These are phyloP conservation scores for Tubosaeta brunneosetosa DNA, from an alignment of 768 basidiomycete genomes.

Conservation along the genomic window DNA sequence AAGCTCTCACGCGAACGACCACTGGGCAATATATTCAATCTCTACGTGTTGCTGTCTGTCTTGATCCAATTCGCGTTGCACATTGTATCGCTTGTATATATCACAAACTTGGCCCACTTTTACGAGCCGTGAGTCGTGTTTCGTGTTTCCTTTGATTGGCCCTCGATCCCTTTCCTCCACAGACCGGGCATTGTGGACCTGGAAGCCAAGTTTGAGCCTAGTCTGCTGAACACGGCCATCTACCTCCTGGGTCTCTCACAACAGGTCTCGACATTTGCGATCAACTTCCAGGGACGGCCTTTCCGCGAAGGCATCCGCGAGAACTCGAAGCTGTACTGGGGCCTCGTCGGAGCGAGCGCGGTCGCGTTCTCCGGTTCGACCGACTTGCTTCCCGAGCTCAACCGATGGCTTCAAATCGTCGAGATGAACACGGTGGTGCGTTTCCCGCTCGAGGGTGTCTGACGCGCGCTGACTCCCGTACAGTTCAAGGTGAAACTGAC, in stretches of 20 bases:
- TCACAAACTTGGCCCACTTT: slow-evolving; percentile 77
- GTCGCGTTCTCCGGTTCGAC: slow-evolving; percentile 94
- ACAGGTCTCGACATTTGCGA: slow-evolving; percentile 97
- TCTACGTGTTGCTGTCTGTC: slow-evolving; percentile 91
- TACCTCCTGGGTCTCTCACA: slow-evolving; percentile 94
- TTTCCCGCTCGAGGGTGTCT: slow-evolving; percentile 10
- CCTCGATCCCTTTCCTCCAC: neutral
- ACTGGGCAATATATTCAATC: slow-evolving; percentile 92
- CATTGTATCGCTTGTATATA: slow-evolving; percentile 86
- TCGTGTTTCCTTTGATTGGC: neutral
- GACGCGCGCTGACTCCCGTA: neutral
- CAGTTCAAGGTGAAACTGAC: slow-evolving; percentile 86
- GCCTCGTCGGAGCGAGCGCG: slow-evolving; percentile 79
- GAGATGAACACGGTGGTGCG: slow-evolving; percentile 77
- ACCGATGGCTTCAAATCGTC: slow-evolving; percentile 94
- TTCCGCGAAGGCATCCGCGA: slow-evolving; percentile 98
- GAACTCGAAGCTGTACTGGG: slow-evolving; percentile 90
- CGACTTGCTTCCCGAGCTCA: slow-evolving; percentile 92
- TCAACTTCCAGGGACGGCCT: slow-evolving; percentile 98
- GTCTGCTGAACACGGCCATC: slow-evolving; percentile 92
- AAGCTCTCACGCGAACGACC: slow-evolving; percentile 92
- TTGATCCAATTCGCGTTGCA: slow-evolving; percentile 92
- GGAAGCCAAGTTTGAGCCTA: slow-evolving; percentile 95
- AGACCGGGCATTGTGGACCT: slow-evolving; percentile 80
- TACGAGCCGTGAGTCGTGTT: slow-evolving; percentile 65